These are phyloP conservation scores for Cystobasidiaceae sp. DNA, from an alignment of 1,284 basidiomycete species.

Conservation along the genomic window DNA sequence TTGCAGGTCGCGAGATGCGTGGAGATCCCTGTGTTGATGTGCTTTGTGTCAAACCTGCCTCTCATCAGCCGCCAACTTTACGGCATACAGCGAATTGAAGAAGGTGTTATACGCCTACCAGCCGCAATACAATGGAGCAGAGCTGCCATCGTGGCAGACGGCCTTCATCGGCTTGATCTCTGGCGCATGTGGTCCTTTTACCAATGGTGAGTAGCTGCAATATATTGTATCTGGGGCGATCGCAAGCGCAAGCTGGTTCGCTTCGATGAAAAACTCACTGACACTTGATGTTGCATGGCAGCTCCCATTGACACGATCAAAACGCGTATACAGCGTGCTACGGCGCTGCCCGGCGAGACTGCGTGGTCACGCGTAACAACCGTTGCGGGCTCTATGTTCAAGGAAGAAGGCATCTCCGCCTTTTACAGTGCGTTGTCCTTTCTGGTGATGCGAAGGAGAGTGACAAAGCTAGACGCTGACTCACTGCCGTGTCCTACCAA, in stretches of 20 bases:
- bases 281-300: too few species aligned
- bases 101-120: slow-evolving; percentile 69
- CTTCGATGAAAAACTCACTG: too few species aligned
- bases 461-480: too few species aligned
- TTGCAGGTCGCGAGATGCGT: too few species aligned
- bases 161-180: slow-evolving; percentile 91
- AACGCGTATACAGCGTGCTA: slow-evolving; percentile 64
- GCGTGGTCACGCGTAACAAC: slow-evolving; percentile 65
- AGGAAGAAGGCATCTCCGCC: slow-evolving; percentile 75
- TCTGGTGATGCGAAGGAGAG: too few species aligned
- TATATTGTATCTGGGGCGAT: too few species aligned
- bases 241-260: too few species aligned
- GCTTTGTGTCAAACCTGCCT: too few species aligned
- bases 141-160: slow-evolving; percentile 82
- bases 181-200: slow-evolving; percentile 52
- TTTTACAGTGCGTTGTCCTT: slow-evolving; percentile 73
- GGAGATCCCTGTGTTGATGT: background rate
- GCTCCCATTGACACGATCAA: slow-evolving; percentile 42
- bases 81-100: slow-evolving; percentile 96
- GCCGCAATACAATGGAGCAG: slow-evolving; percentile 58
- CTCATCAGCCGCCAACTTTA: slow-evolving; percentile 83
- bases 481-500: too few species aligned
- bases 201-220: slow-evolving; percentile 34
- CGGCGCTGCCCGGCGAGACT: slow-evolving; percentile 67
- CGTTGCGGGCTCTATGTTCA: slow-evolving; percentile 89